phyloP scores from a whole-genome alignment of 2,329 filamentous ascomycete genomes.

The Dactylellina cionopaga region DNA sequence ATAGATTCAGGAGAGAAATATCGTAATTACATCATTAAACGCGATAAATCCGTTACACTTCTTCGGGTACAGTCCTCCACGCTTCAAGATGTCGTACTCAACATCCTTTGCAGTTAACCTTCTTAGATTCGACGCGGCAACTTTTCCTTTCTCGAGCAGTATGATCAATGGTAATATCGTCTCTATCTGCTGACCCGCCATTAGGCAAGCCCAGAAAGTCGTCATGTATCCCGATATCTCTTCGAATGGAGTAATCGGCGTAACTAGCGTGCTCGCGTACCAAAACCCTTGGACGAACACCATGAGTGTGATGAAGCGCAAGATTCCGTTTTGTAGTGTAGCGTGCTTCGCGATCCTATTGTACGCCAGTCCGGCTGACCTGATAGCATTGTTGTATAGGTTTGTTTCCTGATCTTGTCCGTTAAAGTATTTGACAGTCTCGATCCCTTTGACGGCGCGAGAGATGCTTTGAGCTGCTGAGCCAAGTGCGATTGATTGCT shows the following conservation, averaged over 20 bases:
- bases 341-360: constrained; percentile 74
- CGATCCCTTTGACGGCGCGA: constrained; percentile 78
- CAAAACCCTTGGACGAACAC: constrained; percentile 92
- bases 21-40: constrained; percentile 73
- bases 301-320: constrained; percentile 76
- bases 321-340: constrained; percentile 76
- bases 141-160: constrained; percentile 79
- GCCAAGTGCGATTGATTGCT: constrained; percentile 39
- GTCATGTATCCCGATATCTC: constrained; percentile 66
- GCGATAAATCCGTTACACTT: constrained; percentile 74
- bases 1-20: too few relatives aligned
- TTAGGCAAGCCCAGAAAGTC: constrained; percentile 83
- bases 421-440: constrained; percentile 87
- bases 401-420: constrained; percentile 75
- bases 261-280: constrained; percentile 79
- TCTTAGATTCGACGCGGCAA: constrained; percentile 74
- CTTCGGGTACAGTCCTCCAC: constrained; percentile 57
- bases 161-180: constrained; percentile 79
- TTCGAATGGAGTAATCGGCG: constrained; percentile 72
- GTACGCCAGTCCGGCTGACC: constrained; percentile 71
- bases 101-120: constrained; percentile 43
- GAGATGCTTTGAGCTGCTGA: constrained; percentile 74
- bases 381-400: constrained; percentile 71
- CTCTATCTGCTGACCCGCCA: constrained; percentile 79
- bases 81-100: constrained; percentile 27